A percentile compares a stretch with the other conserved stretches of the same genome.
These are phyloP conservation scores for Pyrus bretschneideri DNA, from an alignment of 306 rosid genomes.

Conservation along the genomic window DNA sequence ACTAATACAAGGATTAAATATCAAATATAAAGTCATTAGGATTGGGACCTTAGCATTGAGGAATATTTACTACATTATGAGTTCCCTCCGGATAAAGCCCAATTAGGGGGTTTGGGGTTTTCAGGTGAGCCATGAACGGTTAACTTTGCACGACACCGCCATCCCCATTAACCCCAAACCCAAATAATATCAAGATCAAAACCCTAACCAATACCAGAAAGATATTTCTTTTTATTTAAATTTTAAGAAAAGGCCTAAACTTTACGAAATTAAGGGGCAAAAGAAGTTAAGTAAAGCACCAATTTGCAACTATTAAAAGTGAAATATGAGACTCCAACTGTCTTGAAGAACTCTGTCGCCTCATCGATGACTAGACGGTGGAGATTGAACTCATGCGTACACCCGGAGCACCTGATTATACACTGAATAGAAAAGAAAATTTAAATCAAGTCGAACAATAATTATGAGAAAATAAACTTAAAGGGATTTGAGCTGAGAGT, in stretches of 20 bases:
- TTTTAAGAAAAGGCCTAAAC: neutral
- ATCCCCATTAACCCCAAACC: no score
- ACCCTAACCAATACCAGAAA: neutral
- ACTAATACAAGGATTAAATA: no score
- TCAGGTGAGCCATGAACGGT: no score
- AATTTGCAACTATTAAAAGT: constrained; percentile 42
- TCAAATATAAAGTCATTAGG: no score
- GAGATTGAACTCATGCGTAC: constrained; percentile 80
- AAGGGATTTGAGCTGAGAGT: neutral
- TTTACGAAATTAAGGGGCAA: no score
- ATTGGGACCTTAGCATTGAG: no score
- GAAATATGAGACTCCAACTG: constrained; percentile 59
- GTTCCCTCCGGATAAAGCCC: no score
- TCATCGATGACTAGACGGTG: constrained; percentile 81
- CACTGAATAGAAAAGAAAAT: neutral
- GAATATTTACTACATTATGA: no score
- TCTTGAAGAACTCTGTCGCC: constrained; percentile 64
- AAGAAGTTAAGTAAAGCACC: no score
- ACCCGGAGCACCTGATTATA: constrained; percentile 72
- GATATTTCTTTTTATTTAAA: neutral
- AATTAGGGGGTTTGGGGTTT: no score
- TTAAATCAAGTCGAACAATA: neutral
- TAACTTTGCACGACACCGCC: no score
- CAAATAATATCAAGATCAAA: neutral
- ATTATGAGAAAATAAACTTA: neutral